phyloP scores from a whole-genome alignment of 345 rosid genomes.

The Gossypium herbaceum region DNA sequence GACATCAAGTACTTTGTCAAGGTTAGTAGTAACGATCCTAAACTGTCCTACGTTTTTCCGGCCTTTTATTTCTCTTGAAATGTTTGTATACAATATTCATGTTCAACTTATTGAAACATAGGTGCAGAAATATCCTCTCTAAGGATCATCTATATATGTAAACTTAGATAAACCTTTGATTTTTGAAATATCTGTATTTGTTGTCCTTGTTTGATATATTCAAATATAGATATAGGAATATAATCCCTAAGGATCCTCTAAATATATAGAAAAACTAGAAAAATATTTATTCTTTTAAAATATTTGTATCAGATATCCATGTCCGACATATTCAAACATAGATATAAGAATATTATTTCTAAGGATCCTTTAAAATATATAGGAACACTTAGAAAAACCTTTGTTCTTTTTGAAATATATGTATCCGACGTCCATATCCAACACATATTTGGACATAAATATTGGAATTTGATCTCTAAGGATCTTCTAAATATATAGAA shows the following conservation, averaged over 20 bases:
- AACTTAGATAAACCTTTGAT: no score
- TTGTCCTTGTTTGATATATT: no score
- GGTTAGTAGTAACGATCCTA: constrained; percentile 16
- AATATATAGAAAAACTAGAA: no score
- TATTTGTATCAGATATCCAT: no score
- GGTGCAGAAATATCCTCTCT: not conserved
- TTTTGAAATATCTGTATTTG: no score
- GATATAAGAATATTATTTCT: no score
- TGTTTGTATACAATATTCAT: not conserved
- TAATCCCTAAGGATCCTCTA: not conserved
- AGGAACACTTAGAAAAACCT: no score
- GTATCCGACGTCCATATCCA: constrained; percentile 20
- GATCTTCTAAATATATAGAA: no score
- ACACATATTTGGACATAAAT: not conserved
- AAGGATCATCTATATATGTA: not conserved
- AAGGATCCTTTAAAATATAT: no score
- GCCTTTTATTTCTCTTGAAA: not conserved
- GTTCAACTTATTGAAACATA: not conserved
- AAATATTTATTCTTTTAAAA: no score
- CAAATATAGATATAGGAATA: not conserved
- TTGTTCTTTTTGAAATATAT: no score
- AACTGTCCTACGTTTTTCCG: not conserved
- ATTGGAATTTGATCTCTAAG: not conserved
- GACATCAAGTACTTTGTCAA: constrained; percentile 78
- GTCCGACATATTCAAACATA: no score